Evolutionary conservation across 2,329 filamentous ascomycete genomes (phyloP).

Genomic region (Trichoderma pleuroti): DNA sequence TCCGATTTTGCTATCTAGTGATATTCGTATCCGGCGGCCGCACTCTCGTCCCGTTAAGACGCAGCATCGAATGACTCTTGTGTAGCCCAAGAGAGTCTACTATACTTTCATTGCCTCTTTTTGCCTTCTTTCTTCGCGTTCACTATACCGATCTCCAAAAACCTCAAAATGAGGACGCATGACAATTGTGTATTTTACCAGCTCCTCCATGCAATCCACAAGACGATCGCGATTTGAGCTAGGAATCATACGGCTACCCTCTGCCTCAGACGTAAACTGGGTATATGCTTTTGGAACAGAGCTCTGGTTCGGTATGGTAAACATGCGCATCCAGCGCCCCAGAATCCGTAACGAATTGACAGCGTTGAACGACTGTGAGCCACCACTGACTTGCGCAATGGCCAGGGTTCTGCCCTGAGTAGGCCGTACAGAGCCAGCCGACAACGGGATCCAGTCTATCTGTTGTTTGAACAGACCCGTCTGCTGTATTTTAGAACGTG

Average conservation of each 20-base stretch:
- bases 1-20: too few relatives aligned
- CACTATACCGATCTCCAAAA: neutral
- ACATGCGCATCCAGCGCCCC: neutral
- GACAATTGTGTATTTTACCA: slow-evolving; percentile 35
- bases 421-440: neutral
- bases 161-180: neutral
- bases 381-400: neutral
- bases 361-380: neutral
- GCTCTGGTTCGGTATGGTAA: slow-evolving; percentile 51
- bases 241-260: slow-evolving; percentile 49
- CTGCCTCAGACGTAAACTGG: slow-evolving; percentile 51
- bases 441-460: neutral
- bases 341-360: neutral
- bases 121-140: neutral
- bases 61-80: neutral
- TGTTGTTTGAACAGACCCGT: neutral
- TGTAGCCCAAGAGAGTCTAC: neutral
- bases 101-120: neutral
- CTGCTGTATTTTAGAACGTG: neutral
- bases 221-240: slow-evolving; percentile 57
- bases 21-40: neutral
- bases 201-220: slow-evolving; percentile 67
- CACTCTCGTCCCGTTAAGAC: neutral
- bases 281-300: slow-evolving; percentile 62
- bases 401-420: neutral